These are phyloP conservation scores for Pichia insulana DNA, from an alignment of 805 yeast genomes.

Conservation along the genomic window DNA sequence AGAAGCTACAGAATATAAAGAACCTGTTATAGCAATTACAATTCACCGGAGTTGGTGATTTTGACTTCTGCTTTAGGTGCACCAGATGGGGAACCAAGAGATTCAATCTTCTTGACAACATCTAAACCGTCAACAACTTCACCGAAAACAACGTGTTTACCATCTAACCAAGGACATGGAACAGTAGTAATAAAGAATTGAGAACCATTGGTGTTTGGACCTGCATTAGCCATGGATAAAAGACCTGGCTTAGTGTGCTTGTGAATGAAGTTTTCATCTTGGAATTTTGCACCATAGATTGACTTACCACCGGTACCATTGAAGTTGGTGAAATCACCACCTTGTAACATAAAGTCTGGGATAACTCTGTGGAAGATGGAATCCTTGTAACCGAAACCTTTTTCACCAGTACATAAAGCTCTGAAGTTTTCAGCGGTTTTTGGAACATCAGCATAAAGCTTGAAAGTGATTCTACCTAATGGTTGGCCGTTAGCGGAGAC, in stretches of 20 bases:
- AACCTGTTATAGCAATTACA: slow-evolving; percentile 19
- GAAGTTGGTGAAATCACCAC: slow-evolving; percentile 80
- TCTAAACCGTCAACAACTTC: slow-evolving; percentile 59
- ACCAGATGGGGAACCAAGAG: slow-evolving; percentile 46
- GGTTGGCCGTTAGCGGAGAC: slow-evolving; percentile 32
- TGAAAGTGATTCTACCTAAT: slow-evolving; percentile 61
- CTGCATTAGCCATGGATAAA: slow-evolving; percentile 88
- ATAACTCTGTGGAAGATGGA: slow-evolving; percentile 95
- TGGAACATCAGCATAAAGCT: slow-evolving; percentile 84
- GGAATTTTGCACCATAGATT: slow-evolving; percentile 58
- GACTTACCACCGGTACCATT: slow-evolving; percentile 93
- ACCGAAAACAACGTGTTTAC: slow-evolving; percentile 72
- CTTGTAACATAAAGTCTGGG: slow-evolving; percentile 96
- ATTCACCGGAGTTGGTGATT: slow-evolving; percentile 53
- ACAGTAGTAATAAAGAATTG: slow-evolving; percentile 86
- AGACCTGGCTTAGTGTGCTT: slow-evolving; percentile 75
- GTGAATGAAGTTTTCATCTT: slow-evolving; percentile 60
- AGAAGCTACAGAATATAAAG: not conserved
- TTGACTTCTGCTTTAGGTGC: slow-evolving; percentile 42
- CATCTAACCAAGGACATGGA: slow-evolving; percentile 70
- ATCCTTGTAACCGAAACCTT: slow-evolving; percentile 83
- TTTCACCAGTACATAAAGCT: slow-evolving; percentile 83
- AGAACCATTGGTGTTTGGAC: slow-evolving; percentile 88
- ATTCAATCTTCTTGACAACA: slow-evolving; percentile 80
- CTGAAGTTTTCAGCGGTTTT: slow-evolving; percentile 77